Evolutionary conservation across 495 filamentous ascomycete genomes (phyloP), one percentile per base, ranked within the genome.

Genomic region (Letharia columbiana): DNA sequence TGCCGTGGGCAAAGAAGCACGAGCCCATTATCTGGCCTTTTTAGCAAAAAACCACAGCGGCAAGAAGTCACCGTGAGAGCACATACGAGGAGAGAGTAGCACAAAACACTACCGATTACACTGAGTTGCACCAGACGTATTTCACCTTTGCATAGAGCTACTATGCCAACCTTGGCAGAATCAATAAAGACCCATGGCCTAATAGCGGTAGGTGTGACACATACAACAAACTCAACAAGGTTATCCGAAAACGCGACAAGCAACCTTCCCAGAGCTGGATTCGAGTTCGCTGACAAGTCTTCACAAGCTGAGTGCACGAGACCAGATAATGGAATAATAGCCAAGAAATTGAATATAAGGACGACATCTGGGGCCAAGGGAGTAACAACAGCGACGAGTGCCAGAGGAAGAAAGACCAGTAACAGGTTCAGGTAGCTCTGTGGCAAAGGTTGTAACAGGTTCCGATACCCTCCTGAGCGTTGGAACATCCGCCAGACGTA

Each of bases 11-110:
- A 39, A 58, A 20, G 20, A 58, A 58, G 35, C 54, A 33, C 17
- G 54, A 58, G 28, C 54, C 54, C 28, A 58, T 58, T 33, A 58
- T 39, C 54, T 58, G 54, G 13, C 20, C 17, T 58, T 20, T 33
- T 58, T 33, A 58, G 54, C 54, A 58, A 39, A 1, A 1, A 17
- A 33, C 33, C 28, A 33, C 4, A 58, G 23, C 9, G 23, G 54
- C 54, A 15, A 39, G 23, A 17, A 8, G 28, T 28, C 12, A 15
- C 17, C n/a, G 13, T 17, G 1, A 39, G 41, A 23, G 18, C 17
- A 60, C 60, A 49, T 20, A 62, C 60, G 42, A 62, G 39, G 17
- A 62, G 60, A 28, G 60, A 49, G 20, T 62, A 62, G 39, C 60
- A 62, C 31, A 62, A 33, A 47, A 62, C 39, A 62, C 41, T 62